These are phyloP conservation scores for Diaporthe vexans DNA, from an alignment of 2,329 filamentous ascomycete species.

Conservation along the genomic window DNA sequence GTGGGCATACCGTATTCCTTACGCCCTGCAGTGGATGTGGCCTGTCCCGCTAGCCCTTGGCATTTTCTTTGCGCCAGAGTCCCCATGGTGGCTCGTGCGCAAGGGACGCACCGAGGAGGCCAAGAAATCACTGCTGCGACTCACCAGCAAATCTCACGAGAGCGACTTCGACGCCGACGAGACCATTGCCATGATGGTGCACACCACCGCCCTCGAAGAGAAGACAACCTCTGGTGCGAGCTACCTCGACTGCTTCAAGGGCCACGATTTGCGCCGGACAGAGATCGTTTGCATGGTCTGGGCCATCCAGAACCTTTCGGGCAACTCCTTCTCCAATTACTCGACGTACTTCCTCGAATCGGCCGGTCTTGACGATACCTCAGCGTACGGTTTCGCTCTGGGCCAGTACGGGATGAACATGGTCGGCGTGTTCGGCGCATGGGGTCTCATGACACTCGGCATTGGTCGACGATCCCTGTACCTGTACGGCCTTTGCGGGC, in stretches of 20 bases:
- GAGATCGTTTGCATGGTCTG: constrained; percentile 77
- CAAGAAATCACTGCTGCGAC: constrained; percentile 73
- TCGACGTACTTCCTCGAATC: constrained; percentile 75
- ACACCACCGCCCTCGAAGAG: constrained; percentile 86
- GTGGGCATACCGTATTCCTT: constrained; percentile 76
- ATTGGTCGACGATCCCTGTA: constrained; percentile 84
- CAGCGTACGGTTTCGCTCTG: constrained; percentile 72
- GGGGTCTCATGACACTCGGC: constrained; percentile 82
- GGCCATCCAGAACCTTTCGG: constrained; percentile 75
- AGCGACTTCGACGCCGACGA: constrained; percentile 85
- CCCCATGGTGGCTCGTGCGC: constrained; percentile 83
- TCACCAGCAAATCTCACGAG: constrained; percentile 74
- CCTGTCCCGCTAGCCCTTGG: constrained; percentile 76
- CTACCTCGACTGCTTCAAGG: constrained; percentile 88
- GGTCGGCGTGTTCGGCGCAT: constrained; percentile 84
- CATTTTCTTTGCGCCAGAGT: constrained; percentile 78
- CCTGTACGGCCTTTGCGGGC: constrained; percentile 79
- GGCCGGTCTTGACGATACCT: constrained; percentile 66
- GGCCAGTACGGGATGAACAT: constrained; percentile 81
- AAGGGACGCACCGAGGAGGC: constrained; percentile 75
- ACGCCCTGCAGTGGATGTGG: constrained; percentile 85
- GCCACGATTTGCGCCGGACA: constrained; percentile 82
- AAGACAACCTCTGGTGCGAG: constrained; percentile 79
- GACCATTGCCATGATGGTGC: constrained; percentile 92
- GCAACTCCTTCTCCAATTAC: constrained; percentile 76